phyloP scores from a whole-genome alignment of 345 rosid genomes.

The Eucalyptus victrix region DNA sequence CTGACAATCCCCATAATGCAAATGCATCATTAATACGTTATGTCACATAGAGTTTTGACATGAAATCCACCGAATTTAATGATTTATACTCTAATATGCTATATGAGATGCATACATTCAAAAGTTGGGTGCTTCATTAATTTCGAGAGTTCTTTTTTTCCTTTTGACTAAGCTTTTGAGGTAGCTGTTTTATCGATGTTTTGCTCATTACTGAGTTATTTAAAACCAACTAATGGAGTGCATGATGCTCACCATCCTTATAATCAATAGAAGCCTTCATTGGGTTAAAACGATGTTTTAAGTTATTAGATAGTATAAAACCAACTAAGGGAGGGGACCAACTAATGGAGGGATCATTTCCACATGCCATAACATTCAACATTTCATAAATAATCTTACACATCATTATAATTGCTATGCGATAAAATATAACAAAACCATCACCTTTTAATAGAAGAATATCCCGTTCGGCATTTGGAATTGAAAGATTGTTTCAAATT shows the following conservation, averaged over 20 bases:
- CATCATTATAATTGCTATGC: background rate
- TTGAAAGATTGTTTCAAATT: too few species aligned
- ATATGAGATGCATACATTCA: background rate
- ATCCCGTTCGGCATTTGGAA: too few species aligned
- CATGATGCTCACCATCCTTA: background rate
- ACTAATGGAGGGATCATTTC: background rate
- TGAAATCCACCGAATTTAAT: background rate
- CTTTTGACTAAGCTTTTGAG: background rate
- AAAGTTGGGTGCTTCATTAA: background rate
- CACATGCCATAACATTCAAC: background rate
- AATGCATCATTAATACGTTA: background rate
- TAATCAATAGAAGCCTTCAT: background rate
- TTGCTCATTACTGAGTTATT: background rate
- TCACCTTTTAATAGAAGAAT: too few species aligned
- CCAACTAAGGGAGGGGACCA: background rate
- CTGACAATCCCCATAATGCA: background rate
- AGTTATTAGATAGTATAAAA: background rate
- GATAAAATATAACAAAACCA: too few species aligned
- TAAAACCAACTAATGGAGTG: too few species aligned
- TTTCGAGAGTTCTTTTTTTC: background rate
- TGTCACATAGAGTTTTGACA: background rate
- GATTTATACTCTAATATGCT: too few species aligned
- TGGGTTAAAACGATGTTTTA: background rate
- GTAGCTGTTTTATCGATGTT: background rate
- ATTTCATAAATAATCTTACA: background rate